phyloP scores from a whole-genome alignment of 164 flowering plant genomes.

The Macadamia tetraphylla region DNA sequence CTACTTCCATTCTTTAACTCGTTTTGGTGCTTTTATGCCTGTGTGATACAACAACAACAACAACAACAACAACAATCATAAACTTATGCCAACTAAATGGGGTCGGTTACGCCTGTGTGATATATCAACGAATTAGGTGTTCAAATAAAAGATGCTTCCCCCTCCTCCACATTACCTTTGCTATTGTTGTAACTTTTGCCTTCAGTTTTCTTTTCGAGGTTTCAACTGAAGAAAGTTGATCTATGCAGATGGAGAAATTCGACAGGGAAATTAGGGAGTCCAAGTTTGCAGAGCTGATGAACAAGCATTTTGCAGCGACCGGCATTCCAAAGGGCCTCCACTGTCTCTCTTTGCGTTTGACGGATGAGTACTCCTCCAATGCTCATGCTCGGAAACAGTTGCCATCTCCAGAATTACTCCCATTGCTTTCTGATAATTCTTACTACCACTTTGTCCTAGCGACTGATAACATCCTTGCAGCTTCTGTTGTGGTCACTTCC shows the following conservation, averaged over 20 bases:
- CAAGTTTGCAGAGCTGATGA: constrained; percentile 79
- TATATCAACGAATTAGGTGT: too few species aligned
- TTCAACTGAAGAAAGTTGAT: neutral
- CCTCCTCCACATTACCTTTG: too few species aligned
- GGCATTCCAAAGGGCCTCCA: constrained; percentile 88
- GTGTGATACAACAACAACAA: too few species aligned
- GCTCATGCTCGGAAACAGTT: constrained; percentile 92
- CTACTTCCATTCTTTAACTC: too few species aligned
- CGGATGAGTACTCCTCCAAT: constrained; percentile 97
- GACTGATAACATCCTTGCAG: constrained; percentile 95
- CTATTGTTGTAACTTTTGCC: too few species aligned
- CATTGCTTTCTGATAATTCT: constrained; percentile 80
- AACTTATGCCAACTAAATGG: too few species aligned
- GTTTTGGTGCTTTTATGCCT: too few species aligned
- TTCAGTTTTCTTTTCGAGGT: too few species aligned
- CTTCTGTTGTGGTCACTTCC: constrained; percentile 90
- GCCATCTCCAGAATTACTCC: constrained; percentile 93
- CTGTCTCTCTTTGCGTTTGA: constrained; percentile 86
- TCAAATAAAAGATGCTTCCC: too few species aligned
- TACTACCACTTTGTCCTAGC: constrained; percentile 79
- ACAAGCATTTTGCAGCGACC: constrained; percentile 95
- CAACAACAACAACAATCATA: too few species aligned
- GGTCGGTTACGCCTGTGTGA: too few species aligned
- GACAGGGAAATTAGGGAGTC: constrained; percentile 79
- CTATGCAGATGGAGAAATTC: constrained; percentile 73